Conservation (phyloP, 441 rosid species). For the Kokia cookei region DNA sequence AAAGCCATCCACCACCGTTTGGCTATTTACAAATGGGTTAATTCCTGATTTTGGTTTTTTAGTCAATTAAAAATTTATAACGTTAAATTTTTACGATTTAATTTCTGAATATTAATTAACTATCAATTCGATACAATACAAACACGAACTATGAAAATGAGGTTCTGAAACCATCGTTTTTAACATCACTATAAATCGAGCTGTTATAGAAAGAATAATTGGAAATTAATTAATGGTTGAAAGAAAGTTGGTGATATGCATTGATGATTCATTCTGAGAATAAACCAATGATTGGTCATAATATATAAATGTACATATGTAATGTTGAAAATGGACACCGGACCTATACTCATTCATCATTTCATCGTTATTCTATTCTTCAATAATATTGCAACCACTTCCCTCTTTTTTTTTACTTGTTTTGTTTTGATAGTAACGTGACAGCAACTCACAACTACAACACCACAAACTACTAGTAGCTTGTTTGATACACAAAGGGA, state of each 20-base stretch:
- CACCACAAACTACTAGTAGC: not conserved
- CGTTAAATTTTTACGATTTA: too few relatives aligned
- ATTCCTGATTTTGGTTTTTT: too few relatives aligned
- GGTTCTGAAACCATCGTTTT: too few relatives aligned
- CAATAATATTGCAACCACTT: not conserved
- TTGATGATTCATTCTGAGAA: not conserved
- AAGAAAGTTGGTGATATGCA: not conserved
- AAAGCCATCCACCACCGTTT: too few relatives aligned
- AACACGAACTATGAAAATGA: too few relatives aligned
- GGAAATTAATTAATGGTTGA: not conserved
- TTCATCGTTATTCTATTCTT: not conserved
- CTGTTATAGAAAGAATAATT: too few relatives aligned
- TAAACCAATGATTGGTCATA: not conserved
- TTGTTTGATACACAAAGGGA: not conserved
- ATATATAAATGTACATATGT: not conserved
- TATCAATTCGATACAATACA: too few relatives aligned
- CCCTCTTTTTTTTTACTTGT: not conserved
- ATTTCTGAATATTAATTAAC: too few relatives aligned
- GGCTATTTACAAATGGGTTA: too few relatives aligned
- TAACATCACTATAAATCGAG: too few relatives aligned
- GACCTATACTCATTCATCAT: not conserved
- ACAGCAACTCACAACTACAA: not conserved
- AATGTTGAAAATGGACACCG: not conserved
- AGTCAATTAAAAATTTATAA: too few relatives aligned
- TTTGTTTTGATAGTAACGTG: not conserved